Evolutionary conservation across 1,284 basidiomycete genomes (phyloP).

Genomic region (Rhodotorula sp.): DNA sequence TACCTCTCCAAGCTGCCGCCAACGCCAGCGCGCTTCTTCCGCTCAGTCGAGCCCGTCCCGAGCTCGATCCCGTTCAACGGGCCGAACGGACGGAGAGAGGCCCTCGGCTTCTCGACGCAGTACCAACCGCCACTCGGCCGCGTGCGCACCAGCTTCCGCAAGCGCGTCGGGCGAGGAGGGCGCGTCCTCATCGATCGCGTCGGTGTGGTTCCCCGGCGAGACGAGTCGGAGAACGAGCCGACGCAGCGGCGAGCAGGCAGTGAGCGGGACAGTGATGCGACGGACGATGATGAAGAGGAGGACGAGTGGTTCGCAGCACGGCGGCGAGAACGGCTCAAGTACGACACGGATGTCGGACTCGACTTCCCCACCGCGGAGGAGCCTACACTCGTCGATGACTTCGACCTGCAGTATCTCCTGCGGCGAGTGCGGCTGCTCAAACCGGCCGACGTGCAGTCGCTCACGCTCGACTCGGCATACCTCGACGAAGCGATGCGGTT

Average conservation of each 20-base stretch:
- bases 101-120: slow-evolving; percentile 39
- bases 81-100: slow-evolving; percentile 23
- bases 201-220: slow-evolving; percentile 34
- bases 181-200: slow-evolving; percentile 76
- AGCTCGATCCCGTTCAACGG: slow-evolving; percentile 18
- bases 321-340: slow-evolving; percentile 67
- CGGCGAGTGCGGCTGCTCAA: slow-evolving; percentile 38
- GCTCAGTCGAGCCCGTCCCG: slow-evolving; percentile 43
- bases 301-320: slow-evolving; percentile 52
- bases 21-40: slow-evolving; percentile 46
- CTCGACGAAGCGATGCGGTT: slow-evolving; percentile 43
- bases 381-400: slow-evolving; percentile 45
- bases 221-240: background rate
- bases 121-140: slow-evolving; percentile 39
- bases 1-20: slow-evolving; percentile 48
- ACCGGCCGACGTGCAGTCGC: slow-evolving; percentile 34
- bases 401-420: slow-evolving; percentile 37
- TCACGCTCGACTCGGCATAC: slow-evolving; percentile 39
- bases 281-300: slow-evolving; percentile 25
- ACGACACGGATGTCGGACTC: slow-evolving; percentile 55
- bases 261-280: slow-evolving; percentile 12
- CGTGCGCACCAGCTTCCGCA: slow-evolving; percentile 62
- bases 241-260: slow-evolving; percentile 1
- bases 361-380: slow-evolving; percentile 43
- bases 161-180: slow-evolving; percentile 78